These are phyloP conservation scores for Cladosporium halotolerans DNA, from an alignment of 2,329 filamentous ascomycete species.

Conservation along the genomic window DNA sequence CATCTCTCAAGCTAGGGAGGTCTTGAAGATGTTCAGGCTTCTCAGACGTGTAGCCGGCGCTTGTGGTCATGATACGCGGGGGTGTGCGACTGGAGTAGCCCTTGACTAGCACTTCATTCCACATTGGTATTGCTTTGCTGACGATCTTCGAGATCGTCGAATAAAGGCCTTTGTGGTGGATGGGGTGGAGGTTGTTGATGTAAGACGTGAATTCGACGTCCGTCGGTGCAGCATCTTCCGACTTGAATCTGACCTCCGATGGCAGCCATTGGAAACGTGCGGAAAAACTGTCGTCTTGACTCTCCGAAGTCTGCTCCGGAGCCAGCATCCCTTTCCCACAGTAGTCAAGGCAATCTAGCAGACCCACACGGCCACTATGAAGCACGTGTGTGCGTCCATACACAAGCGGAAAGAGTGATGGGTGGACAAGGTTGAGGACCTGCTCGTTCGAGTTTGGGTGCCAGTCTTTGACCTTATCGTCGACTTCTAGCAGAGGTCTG, in stretches of 20 bases:
- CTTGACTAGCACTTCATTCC: constrained; percentile 29
- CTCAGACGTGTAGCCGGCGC: background rate
- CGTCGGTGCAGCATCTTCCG: background rate
- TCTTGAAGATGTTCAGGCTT: background rate
- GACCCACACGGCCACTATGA: constrained; percentile 18
- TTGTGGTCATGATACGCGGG: background rate
- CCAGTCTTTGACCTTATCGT: constrained; percentile 14
- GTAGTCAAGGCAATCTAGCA: constrained; percentile 25
- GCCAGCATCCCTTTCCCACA: constrained; percentile 21
- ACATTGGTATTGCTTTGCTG: constrained; percentile 22
- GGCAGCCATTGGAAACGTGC: constrained; percentile 11
- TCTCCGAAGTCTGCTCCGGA: background rate
- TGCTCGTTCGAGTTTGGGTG: constrained; percentile 23
- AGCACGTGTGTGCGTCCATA: constrained; percentile 44
- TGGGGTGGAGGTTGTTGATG: constrained; percentile 13
- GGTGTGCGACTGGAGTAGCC: constrained; percentile 23
- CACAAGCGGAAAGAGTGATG: constrained; percentile 55
- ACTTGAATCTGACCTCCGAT: constrained; percentile 8
- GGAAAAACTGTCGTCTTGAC: background rate
- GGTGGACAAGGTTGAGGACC: constrained; percentile 57
- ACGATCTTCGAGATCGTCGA: constrained; percentile 22
- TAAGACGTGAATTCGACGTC: constrained; percentile 6
- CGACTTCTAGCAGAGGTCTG: constrained; percentile 44
- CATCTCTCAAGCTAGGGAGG: background rate
- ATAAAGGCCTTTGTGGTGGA: constrained; percentile 29